Evolutionary conservation across 2,329 filamentous ascomycete species (phyloP), one percentile per base, ranked within the genome.

Genomic region (Colletotrichum sp.): DNA sequence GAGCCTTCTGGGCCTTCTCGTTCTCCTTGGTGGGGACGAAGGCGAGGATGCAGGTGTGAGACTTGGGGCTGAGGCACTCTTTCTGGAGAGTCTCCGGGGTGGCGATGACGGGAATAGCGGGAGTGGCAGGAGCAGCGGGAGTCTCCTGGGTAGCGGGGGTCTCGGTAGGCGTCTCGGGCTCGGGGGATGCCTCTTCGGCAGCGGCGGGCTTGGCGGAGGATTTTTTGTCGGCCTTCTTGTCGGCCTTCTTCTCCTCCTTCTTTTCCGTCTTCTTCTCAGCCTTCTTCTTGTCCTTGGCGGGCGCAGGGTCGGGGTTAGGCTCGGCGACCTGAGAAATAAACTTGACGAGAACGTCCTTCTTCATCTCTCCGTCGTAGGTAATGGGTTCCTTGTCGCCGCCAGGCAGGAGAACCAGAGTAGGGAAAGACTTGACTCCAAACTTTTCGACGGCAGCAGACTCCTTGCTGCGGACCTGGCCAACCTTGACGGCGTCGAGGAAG

Each of bases 381-480:
- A 97, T 87, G 4, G 92, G 89, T 24, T 95, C 92, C 66, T 92
- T 88, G 64, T 92, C 89, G 26, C 91, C 92, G 30, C 92, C 93
- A 0, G 95, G 94, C 7, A 99, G 85, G 18, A 98, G 90, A 4
- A 98, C 87, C 58, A 99, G 87, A 0, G 94, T 92, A 0, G 97
- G 97, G 82, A 95, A 98, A 66, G 93, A 92, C 18, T 90, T 88
- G 75, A 99, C 89, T 55, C 92, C 93, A 81, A 96, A 98, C 73
- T 91, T 90, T 74, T 94, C 90, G 5, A 95, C 91, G 0, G 93
- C 90, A 55, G 89, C 90, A 69, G 89, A 89, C 84, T 98, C 95
- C 84, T 96, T 98, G 86, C 94, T 89, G 73, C 96, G 92, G 71
- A 98, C 90, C 84, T 98, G 96, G 10, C 92, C 96, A 43, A 99